Conservation (phyloP, 441 rosid species). For the Pelargonium cotyledonis region DNA sequence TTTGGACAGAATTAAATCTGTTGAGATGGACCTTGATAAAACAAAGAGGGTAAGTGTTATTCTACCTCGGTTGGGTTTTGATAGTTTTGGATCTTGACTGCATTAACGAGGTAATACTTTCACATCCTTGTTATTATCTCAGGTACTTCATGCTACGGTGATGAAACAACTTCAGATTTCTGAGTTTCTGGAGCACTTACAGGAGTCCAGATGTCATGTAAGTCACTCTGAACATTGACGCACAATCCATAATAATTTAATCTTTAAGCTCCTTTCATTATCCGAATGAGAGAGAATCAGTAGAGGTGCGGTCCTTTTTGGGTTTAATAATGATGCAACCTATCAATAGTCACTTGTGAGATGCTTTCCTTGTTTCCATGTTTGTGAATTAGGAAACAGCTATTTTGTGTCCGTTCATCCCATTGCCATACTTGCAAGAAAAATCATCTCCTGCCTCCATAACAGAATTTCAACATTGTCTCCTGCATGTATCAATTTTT, state of each 20-base stretch:
- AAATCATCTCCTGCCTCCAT: too few relatives aligned
- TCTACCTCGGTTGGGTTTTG: slow-evolving; percentile 9
- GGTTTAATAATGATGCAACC: too few relatives aligned
- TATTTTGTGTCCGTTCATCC: too few relatives aligned
- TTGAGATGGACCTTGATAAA: slow-evolving; percentile 83
- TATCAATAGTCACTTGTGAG: too few relatives aligned
- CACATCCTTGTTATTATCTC: slow-evolving; percentile 16
- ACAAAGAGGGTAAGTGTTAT: slow-evolving; percentile 62
- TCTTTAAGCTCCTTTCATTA: neutral
- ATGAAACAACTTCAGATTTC: slow-evolving; percentile 73
- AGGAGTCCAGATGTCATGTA: slow-evolving; percentile 55
- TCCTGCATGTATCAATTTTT: too few relatives aligned
- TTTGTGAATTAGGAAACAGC: too few relatives aligned
- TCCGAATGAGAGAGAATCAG: too few relatives aligned
- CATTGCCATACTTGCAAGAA: too few relatives aligned
- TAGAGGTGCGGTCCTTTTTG: too few relatives aligned
- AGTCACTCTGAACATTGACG: slow-evolving; percentile 21
- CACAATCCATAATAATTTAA: neutral
- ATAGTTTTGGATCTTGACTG: slow-evolving; percentile 5
- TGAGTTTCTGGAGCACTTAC: slow-evolving; percentile 46
- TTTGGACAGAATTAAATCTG: slow-evolving; percentile 77
- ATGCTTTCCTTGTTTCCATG: too few relatives aligned
- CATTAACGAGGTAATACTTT: slow-evolving; percentile 1
- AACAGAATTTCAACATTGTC: too few relatives aligned
- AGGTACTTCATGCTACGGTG: slow-evolving; percentile 68